Conservation (phyloP, 164 flowering plant genomes). For the Akebia trifoliata region DNA sequence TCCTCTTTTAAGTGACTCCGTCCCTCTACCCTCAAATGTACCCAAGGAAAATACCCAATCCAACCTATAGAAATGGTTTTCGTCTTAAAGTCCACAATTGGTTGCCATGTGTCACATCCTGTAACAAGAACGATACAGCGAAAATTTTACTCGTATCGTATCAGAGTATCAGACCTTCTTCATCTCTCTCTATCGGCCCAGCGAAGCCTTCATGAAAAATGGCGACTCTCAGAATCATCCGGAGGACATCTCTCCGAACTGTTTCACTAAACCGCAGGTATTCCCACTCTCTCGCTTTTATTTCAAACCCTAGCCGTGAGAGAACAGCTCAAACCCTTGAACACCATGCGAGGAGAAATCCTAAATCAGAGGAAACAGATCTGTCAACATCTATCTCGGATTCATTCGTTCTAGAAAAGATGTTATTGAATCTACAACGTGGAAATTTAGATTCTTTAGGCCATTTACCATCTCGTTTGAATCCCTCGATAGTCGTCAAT, state of each 20-base stretch:
- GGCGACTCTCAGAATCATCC: slow-evolving; percentile 4
- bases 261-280: slow-evolving; percentile 2
- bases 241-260: neutral
- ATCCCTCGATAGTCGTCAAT: slow-evolving; percentile 36
- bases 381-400: slow-evolving; percentile 20
- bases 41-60: no score
- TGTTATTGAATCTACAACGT: slow-evolving; percentile 35
- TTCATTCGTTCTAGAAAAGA: slow-evolving; percentile 40
- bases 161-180: no score
- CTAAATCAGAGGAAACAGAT: neutral
- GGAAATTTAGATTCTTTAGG: slow-evolving; percentile 27
- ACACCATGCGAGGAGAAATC: neutral
- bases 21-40: no score
- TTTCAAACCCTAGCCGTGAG: slow-evolving; percentile 9
- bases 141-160: no score
- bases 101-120: no score
- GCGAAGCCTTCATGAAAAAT: neutral
- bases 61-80: no score
- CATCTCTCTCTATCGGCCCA: no score
- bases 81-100: no score
- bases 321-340: slow-evolving; percentile 12
- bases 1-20: no score
- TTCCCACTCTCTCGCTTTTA: slow-evolving; percentile 6
- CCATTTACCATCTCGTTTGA: slow-evolving; percentile 20
- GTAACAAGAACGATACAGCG: no score